Percentiles rank a stretch among this genome's conserved stretches.
These are phyloP conservation scores for Fusarium austroafricanum DNA, from an alignment of 2,329 filamentous ascomycete genomes.

Conservation along the genomic window DNA sequence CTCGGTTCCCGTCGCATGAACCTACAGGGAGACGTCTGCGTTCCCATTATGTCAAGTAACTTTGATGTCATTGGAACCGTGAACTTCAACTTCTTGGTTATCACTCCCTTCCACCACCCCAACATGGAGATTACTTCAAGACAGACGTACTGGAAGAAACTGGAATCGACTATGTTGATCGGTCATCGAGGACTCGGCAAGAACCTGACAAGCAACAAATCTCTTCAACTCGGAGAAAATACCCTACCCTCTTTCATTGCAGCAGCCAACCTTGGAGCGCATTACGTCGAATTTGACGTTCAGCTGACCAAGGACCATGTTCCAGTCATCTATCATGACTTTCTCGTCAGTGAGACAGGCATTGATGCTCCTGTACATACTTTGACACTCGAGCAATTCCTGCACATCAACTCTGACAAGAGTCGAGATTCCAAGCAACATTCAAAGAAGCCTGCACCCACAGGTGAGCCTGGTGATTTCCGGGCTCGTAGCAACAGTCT, in stretches of 20 bases:
- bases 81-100: conserved; percentile 96
- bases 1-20: conserved; percentile 90
- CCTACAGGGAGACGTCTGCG: conserved; percentile 89
- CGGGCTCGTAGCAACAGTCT: conserved; percentile 54
- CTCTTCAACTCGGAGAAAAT: conserved; percentile 94
- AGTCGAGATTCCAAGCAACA: conserved; percentile 31
- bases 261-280: conserved; percentile 88
- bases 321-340: conserved; percentile 98
- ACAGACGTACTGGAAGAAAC: conserved; percentile 96
- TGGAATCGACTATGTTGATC: conserved; percentile 86
- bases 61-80: conserved; percentile 93
- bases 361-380: conserved; percentile 97
- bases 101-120: conserved; percentile 93
- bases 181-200: conserved; percentile 85
- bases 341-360: conserved; percentile 95
- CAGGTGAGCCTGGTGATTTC: conserved; percentile 49
- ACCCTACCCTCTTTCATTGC: conserved; percentile 96
- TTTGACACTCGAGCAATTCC: conserved; percentile 92
- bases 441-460: conserved; percentile 33
- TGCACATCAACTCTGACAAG: conserved; percentile 80
- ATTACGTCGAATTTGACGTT: conserved; percentile 84
- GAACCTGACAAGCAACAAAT: conserved; percentile 85
- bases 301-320: conserved; percentile 99
- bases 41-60: conserved; percentile 87
- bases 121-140: conserved; percentile 92